Evolutionary conservation across 495 filamentous ascomycete genomes (phyloP), one percentile per base, ranked within the genome.

Genomic region (Penicillium verhagenii): DNA sequence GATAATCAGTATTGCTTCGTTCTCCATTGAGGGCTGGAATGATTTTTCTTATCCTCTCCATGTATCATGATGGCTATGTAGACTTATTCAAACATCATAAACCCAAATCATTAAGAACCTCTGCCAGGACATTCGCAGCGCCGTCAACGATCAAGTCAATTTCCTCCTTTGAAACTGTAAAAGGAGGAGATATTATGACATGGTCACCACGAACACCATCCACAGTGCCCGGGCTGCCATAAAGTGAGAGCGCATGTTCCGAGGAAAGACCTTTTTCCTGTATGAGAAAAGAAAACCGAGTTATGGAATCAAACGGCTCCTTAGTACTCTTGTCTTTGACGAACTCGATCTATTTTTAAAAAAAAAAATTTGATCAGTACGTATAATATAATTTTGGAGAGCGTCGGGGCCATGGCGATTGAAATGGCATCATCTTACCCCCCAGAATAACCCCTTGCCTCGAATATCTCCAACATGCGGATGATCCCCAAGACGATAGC

Each of bases 181-280:
- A 95, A 1, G 90, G 79, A 3, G 92, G 91, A 19, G 87, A 80
- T 50, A 96, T 58, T 28, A 95, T 72, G 13, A 92, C 69, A 72
- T 92, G 87, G 61, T 96, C 92, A 1, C 90, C 91, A 3, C 60
- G 68, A 25, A 78, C 64, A 0, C 89, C 88, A 62, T 91, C 87
- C 1, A 77, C 82, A 0, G 85, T 85, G 4, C 90, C 91, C 2
- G 75, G 65, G 5, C 85, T 84, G 19, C 85, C 85, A 65, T 94
- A 95, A 16, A 95, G 60, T 0, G 79, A 82, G 54, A 96, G 80
- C 18, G 76, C 78, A 54, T 85, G 81, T 11, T 80, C 69, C 0
- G 73, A 54, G 0, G 65, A 57, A 26, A 87, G 59, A 0, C 77
- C 84, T 8, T 72, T 75, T 51, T 82, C 75, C 53, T 84, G 76